These are phyloP conservation scores for Pezicula carpinea DNA, from an alignment of 2,329 filamentous ascomycete species.

Conservation along the genomic window DNA sequence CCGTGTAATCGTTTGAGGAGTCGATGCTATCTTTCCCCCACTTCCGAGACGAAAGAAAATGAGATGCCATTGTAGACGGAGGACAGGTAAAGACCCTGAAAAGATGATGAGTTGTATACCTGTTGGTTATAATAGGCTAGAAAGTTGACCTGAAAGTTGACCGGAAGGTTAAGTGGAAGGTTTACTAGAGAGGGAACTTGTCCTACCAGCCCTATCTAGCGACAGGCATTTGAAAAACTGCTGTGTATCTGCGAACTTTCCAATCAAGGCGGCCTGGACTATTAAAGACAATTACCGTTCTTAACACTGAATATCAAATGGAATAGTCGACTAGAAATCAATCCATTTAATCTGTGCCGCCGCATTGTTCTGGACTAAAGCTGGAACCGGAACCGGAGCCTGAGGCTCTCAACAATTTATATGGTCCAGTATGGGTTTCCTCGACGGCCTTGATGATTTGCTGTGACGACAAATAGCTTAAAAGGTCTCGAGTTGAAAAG, in stretches of 20 bases:
- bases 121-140: too few species aligned
- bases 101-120: too few species aligned
- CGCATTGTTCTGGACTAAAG: background rate
- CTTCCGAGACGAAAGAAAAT: too few species aligned
- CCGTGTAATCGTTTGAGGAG: too few species aligned
- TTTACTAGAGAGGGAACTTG: background rate
- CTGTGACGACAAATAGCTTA: background rate
- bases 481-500: too few species aligned
- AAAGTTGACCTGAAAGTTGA: too few species aligned
- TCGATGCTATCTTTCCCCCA: too few species aligned
- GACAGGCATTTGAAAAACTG: slow-evolving; percentile 1
- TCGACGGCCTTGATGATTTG: background rate
- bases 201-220: background rate
- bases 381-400: background rate
- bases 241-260: background rate
- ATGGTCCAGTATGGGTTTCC: background rate
- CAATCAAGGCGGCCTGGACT: background rate
- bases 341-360: background rate
- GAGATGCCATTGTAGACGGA: too few species aligned
- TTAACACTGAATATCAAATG: background rate
- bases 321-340: background rate
- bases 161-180: too few species aligned
- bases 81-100: too few species aligned
- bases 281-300: background rate
- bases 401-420: too few species aligned